Conservation (phyloP, 345 rosid genomes). For the Erysimum cheiranthoides region DNA sequence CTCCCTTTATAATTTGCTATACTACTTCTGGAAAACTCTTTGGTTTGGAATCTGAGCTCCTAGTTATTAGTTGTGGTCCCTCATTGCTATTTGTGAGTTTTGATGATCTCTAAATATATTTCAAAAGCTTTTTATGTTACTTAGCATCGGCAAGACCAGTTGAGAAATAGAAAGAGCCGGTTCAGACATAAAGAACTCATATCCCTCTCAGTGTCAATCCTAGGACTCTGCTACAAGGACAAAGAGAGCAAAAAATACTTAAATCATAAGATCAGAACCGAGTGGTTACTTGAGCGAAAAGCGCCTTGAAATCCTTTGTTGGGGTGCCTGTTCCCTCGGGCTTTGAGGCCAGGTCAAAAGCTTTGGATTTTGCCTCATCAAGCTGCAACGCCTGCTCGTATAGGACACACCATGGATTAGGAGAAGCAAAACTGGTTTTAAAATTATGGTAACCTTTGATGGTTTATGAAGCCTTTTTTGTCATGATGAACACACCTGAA, state of each 20-base stretch:
- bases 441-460: neutral
- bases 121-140: slow-evolving; percentile 35
- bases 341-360: slow-evolving; percentile 89
- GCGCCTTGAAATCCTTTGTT: slow-evolving; percentile 85
- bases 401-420: slow-evolving; percentile 15
- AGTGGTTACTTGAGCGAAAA: slow-evolving; percentile 68
- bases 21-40: slow-evolving; percentile 44
- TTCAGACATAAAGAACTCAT: slow-evolving; percentile 29
- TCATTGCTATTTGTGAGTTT: slow-evolving; percentile 16
- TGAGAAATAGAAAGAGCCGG: slow-evolving; percentile 29
- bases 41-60: slow-evolving; percentile 40
- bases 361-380: slow-evolving; percentile 85
- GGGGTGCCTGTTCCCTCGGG: slow-evolving; percentile 86
- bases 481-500: slow-evolving; percentile 61
- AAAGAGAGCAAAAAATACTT: neutral
- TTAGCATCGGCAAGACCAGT: slow-evolving; percentile 30
- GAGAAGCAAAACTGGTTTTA: neutral
- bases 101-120: slow-evolving; percentile 30
- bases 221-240: slow-evolving; percentile 26
- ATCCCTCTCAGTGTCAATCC: slow-evolving; percentile 27
- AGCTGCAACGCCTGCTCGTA: slow-evolving; percentile 67
- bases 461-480: neutral
- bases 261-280: slow-evolving; percentile 54
- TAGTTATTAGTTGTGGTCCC: slow-evolving; percentile 41
- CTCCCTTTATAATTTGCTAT: too few species aligned